Percentiles rank a stretch among this genome's conserved stretches.
Conservation (phyloP, 1,139 yeast genomes). For the Suhomyces panamericanus region DNA sequence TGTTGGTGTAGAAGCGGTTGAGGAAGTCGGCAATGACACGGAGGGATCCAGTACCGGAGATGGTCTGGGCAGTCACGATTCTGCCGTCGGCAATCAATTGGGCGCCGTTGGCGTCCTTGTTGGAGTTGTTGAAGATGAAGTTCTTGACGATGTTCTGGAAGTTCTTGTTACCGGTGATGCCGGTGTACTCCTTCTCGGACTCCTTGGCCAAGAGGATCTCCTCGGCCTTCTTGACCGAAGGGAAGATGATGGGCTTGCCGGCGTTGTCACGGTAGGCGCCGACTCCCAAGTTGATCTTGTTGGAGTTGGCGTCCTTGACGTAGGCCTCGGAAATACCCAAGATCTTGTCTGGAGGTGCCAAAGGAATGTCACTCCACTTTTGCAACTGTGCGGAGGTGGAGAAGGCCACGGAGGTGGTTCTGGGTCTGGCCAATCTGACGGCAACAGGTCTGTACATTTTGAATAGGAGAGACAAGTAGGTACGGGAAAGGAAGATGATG, state of each 20-base stretch:
- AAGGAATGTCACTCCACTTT: constrained; percentile 49
- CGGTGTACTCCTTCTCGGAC: constrained; percentile 58
- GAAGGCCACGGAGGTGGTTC: constrained; percentile 14
- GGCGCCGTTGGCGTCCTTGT: constrained; percentile 49
- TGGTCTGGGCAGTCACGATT: constrained; percentile 57
- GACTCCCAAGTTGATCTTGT: constrained; percentile 51
- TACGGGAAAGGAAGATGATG: too few relatives aligned
- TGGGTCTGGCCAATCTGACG: constrained; percentile 9
- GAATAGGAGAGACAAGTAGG: not conserved
- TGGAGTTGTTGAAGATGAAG: constrained; percentile 52
- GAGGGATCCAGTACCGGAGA: constrained; percentile 61
- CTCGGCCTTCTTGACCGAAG: constrained; percentile 50
- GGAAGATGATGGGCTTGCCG: constrained; percentile 51
- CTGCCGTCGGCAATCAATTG: constrained; percentile 48
- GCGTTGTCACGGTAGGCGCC: constrained; percentile 52
- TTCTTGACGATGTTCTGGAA: constrained; percentile 51
- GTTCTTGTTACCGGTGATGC: constrained; percentile 51
- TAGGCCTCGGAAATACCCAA: constrained; percentile 63
- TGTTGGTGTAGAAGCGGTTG: constrained; percentile 44
- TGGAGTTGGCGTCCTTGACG: constrained; percentile 40
- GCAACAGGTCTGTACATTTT: constrained; percentile 11
- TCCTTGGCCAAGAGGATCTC: constrained; percentile 39
- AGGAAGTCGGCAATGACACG: constrained; percentile 58
- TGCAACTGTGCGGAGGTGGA: constrained; percentile 22
- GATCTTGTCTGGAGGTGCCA: constrained; percentile 75